Evolutionary conservation across 805 yeast species (phyloP).

Genomic region (Ogataea glucozyma): DNA sequence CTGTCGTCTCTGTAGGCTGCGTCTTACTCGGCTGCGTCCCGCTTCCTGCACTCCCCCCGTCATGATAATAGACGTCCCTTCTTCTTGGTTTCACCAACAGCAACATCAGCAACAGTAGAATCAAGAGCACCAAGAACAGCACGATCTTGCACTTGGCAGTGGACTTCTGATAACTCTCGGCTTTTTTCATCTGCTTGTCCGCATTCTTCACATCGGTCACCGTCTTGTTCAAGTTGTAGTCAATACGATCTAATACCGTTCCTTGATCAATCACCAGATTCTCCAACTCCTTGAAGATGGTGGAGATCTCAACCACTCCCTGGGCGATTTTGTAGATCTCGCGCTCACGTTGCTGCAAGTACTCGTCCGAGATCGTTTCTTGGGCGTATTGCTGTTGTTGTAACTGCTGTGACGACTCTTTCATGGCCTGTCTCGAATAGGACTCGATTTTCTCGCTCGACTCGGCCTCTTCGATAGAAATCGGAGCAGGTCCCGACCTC

Average conservation of each 20-base stretch:
- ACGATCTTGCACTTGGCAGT: constrained; percentile 91
- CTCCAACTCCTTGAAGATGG: constrained; percentile 92
- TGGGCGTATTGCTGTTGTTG: constrained; percentile 35
- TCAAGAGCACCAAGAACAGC: constrained; percentile 67
- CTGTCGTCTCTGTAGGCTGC: not conserved
- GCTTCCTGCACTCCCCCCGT: too few relatives aligned
- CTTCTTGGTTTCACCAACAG: constrained; percentile 64
- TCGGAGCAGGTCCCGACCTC: constrained; percentile 7
- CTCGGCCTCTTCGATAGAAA: constrained; percentile 34
- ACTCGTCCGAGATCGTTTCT: constrained; percentile 40
- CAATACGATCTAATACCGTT: constrained; percentile 88
- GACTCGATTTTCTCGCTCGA: constrained; percentile 45
- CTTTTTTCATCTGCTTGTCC: constrained; percentile 72
- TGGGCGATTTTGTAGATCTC: constrained; percentile 91
- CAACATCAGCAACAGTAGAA: constrained; percentile 67
- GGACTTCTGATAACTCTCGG: constrained; percentile 79
- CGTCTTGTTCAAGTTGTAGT: constrained; percentile 85
- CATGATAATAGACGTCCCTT: constrained; percentile 31
- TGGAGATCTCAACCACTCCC: constrained; percentile 90
- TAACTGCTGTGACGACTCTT: constrained; percentile 45
- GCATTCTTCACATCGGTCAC: constrained; percentile 74
- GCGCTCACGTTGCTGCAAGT: constrained; percentile 72
- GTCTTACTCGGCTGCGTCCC: not conserved
- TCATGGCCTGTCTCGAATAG: constrained; percentile 54
- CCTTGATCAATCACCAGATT: constrained; percentile 94